Conservation (phyloP, 352 stramenopile genomes). For the Elongisporangium senticosum region DNA sequence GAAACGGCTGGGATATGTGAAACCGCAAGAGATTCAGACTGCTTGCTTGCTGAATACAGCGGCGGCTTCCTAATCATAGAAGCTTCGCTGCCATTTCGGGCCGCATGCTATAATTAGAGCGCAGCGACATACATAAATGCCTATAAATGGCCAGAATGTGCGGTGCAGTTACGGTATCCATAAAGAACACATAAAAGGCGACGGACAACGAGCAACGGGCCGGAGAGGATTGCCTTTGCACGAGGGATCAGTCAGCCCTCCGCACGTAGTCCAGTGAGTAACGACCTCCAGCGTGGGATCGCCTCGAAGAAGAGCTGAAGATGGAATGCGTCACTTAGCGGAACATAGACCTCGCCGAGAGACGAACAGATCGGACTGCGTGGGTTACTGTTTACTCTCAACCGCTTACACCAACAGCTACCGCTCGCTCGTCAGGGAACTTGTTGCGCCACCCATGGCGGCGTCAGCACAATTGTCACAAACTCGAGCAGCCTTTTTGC, state of each 20-base stretch:
- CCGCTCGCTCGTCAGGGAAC: not conserved
- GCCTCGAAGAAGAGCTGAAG: not conserved
- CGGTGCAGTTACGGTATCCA: not conserved
- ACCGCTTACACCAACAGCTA: slow-evolving; percentile 2
- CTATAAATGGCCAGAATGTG: not conserved
- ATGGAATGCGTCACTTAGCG: not conserved
- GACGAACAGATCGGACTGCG: not conserved
- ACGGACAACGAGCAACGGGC: not conserved
- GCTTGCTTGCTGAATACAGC: not conserved
- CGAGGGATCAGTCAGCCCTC: not conserved
- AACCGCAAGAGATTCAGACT: not conserved
- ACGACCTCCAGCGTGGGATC: not conserved
- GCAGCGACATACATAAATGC: not conserved
- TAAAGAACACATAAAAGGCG: not conserved
- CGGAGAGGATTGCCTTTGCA: not conserved
- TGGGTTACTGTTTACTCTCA: not conserved
- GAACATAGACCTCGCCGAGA: not conserved
- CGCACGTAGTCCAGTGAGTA: not conserved
- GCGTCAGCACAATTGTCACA: slow-evolving; percentile 62
- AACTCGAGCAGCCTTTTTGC: slow-evolving; percentile 74
- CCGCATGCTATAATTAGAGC: not conserved
- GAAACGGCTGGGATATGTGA: not conserved
- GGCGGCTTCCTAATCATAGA: not conserved
- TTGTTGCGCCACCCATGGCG: slow-evolving; percentile 13
- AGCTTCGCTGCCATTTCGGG: not conserved